Base-by-base conservation (phyloP, 2,329 filamentous ascomycete genomes). In the Diaporthe aspalathi region DNA sequence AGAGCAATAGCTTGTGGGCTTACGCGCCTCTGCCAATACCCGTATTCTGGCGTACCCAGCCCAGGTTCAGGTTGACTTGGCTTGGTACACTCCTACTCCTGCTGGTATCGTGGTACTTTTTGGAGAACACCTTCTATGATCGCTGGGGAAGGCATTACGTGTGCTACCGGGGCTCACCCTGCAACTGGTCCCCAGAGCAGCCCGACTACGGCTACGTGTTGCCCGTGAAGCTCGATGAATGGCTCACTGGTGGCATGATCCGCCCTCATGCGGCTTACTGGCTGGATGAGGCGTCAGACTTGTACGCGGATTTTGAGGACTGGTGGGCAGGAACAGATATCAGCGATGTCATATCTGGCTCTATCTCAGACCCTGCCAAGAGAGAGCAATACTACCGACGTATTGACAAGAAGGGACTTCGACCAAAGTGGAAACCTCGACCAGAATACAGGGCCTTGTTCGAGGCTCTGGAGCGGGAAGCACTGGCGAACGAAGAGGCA, bases 161-260 rank as follows among this genome's bases (percentile, higher is more conserved):
- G 40, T 90, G 89, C 74, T 83, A 83, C 16, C 77, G 79, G 60
- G 66, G 78, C 71, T 57, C 80, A 49, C 83, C 84, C 1, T 90
- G 88, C 76, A 81, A 63, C 50, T 71, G 60, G 57, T 67, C 70
- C 47, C 50, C 71, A 47, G 83, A 87, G 56, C 89, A 91, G 76
- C 89, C 89, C 0, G 84, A 85, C 32, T 91, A 89, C 78, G 89
- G 89, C n/a, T 83, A 82, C 49, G 87, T 88, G 1, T 82, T 91
- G 56, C 89, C 89, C 3, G 85, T 89, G 70, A 91, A 91, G 80
- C 76, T 91, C 16, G 89, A 91, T 76, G 84, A 91, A 75, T 91
- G 89, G 89, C 77, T 83, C 11, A 88, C 87, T 0, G 85, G 86
- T 20, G 88, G 88, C 1, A 80, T 79, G 43, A 86, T 86, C 6